Evolutionary conservation across 1,284 basidiomycete genomes (phyloP).

Genomic region (Cryptococcus sp.): DNA sequence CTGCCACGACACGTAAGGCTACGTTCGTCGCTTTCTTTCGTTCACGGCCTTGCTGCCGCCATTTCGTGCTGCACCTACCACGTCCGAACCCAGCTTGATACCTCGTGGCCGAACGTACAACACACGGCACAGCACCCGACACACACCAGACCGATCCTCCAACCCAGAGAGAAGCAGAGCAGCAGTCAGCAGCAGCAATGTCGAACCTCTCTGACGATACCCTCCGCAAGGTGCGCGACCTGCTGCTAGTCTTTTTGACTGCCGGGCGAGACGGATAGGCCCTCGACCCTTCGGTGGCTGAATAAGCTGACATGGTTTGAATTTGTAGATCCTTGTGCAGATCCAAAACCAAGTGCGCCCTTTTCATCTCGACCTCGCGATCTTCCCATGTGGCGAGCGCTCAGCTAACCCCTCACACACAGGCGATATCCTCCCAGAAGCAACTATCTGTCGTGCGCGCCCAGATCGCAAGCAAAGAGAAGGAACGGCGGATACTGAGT

Average conservation of each 20-base stretch:
- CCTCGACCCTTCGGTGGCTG: not conserved
- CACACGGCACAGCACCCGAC: too few species aligned
- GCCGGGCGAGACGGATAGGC: not conserved
- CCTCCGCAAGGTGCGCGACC: slow-evolving; percentile 65
- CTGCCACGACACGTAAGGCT: too few species aligned
- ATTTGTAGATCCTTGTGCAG: slow-evolving; percentile 73
- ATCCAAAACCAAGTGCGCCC: slow-evolving; percentile 66
- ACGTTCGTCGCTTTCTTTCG: too few species aligned
- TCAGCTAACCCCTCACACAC: slow-evolving; percentile 1
- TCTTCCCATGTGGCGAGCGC: not conserved
- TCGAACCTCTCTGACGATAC: slow-evolving; percentile 79
- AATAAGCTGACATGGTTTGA: not conserved
- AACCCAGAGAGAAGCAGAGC: too few species aligned
- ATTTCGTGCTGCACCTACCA: too few species aligned
- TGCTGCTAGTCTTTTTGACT: not conserved
- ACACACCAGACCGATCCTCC: too few species aligned
- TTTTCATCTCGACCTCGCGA: not conserved
- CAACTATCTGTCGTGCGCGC: slow-evolving; percentile 67
- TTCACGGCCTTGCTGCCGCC: too few species aligned
- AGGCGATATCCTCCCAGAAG: slow-evolving; percentile 71
- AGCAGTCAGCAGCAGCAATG: slow-evolving; percentile 51
- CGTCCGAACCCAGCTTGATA: too few species aligned
- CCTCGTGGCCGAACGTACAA: too few species aligned
- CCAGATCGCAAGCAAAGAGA: slow-evolving; percentile 72
- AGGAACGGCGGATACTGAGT: slow-evolving; percentile 80